Base-by-base conservation (phyloP, 371 early-diverging fungal genomes). In the Apophysomyces ossiformis region DNA sequence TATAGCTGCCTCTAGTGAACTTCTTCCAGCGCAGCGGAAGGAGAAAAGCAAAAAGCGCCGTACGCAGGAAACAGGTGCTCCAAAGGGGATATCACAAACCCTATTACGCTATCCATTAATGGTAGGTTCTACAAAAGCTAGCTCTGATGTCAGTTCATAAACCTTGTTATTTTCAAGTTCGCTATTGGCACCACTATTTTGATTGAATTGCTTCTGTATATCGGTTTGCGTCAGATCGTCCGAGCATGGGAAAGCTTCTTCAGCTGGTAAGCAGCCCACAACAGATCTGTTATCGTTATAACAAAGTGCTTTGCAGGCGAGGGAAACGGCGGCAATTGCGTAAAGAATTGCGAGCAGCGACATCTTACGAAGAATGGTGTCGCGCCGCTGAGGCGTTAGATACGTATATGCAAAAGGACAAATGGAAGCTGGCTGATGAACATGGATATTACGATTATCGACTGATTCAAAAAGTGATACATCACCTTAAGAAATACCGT, bases 361-460 rank as follows among this genome's bases (percentile, higher is more conserved):
- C 69, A 7, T 79, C 76, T 1, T 92, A 90, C 71, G 82, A 85
- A 61, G 90, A 90, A 68, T 94, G 94, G 92, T 85, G 85, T 57
- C 75, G 73, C 35, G 83, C 85, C 4, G 96, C 95, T 0, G 72
- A 82, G n/a, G 74, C 75, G 41, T 68, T 95, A 36, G 96, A 95
- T 71, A 72, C 72, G 5, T 87, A 85, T 66, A 80, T 94, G 74
- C 78, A 81, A 35, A 89, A 88, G 69, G 86, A 89, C 63, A 81
- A 78, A 26, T 95, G 96, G 96, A 91, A 90, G 63, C 67, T 74
- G 37, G 79, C 86, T 1, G 80, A 85, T 2, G 85, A 82, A 16
- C 85, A 79, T 65, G 82, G 87, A 1, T 87, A 84, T 69, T 92
- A 92, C 63, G 92, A 93, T 69, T 87, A 84, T 66, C 71, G 82